These are phyloP conservation scores for Lithospermum erythrorhizon DNA, from an alignment of 257 asterid species.

Conservation along the genomic window DNA sequence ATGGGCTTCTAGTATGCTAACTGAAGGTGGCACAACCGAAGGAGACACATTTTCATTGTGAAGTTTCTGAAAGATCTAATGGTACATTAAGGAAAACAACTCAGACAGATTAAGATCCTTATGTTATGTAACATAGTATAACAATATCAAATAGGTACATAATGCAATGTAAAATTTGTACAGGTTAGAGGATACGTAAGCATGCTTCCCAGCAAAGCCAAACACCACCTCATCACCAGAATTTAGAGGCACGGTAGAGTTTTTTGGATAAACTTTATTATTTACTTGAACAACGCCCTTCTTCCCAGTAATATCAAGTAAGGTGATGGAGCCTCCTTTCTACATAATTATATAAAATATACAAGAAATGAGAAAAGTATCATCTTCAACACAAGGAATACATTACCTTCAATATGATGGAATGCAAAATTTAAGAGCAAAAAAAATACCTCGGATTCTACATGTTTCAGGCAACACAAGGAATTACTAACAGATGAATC, in stretches of 20 bases:
- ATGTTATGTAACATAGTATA: neutral
- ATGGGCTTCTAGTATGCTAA: conserved; percentile 61
- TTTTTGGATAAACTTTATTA: conserved; percentile 59
- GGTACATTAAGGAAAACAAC: conserved; percentile 37
- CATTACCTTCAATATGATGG: neutral
- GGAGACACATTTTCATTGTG: conserved; percentile 28
- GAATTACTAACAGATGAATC: conserved; percentile 61
- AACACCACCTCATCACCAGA: conserved; percentile 90
- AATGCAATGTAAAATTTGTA: neutral
- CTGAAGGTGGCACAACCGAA: conserved; percentile 35
- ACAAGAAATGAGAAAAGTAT: neutral
- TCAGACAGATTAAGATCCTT: neutral
- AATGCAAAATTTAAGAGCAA: neutral
- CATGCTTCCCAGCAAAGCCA: conserved; percentile 55
- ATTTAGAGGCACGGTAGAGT: conserved; percentile 51
- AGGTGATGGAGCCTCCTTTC: conserved; percentile 52
- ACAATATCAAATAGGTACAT: neutral
- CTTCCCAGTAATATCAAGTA: conserved; percentile 81
- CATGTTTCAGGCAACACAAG: conserved; percentile 66
- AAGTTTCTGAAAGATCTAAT: conserved; percentile 68
- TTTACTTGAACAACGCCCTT: conserved; percentile 82
- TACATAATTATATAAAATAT: conserved; percentile 26
- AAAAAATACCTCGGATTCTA: conserved; percentile 47
- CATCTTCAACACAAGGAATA: too few relatives aligned
- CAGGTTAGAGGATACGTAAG: conserved; percentile 71